These are phyloP conservation scores for Penicillium rolfsii DNA, from an alignment of 2,329 filamentous ascomycete genomes.

Conservation along the genomic window DNA sequence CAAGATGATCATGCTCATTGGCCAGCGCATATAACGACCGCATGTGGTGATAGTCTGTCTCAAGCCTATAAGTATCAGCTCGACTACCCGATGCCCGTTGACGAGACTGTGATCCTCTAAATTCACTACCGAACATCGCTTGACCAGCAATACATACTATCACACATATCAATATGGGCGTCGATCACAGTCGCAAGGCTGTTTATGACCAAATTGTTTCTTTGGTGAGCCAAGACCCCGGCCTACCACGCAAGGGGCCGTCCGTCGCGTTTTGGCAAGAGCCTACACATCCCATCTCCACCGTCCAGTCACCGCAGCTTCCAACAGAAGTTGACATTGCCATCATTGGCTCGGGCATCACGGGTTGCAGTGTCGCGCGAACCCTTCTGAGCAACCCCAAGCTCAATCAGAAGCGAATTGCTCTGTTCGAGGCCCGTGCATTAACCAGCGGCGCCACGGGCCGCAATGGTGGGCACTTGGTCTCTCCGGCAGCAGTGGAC, in stretches of 20 bases:
- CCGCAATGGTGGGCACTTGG: conserved; percentile 5
- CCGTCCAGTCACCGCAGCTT: conserved; percentile 23
- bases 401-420: conserved; percentile 2
- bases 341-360: conserved; percentile 35
- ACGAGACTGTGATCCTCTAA: neutral
- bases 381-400: conserved; percentile 23
- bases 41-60: neutral
- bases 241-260: conserved; percentile 2
- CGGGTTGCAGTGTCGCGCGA: conserved; percentile 31
- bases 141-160: neutral
- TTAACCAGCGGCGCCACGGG: conserved; percentile 5
- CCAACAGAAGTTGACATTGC: conserved; percentile 27
- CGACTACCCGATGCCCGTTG: neutral
- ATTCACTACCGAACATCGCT: neutral
- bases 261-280: conserved; percentile 27
- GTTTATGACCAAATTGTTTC: conserved; percentile 4
- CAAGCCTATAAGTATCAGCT: neutral
- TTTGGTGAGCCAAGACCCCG: conserved; percentile 8
- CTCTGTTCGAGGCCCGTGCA: conserved; percentile 7
- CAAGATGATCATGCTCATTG: neutral
- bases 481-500: conserved; percentile 5
- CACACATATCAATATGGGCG: neutral
- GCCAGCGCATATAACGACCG: neutral
- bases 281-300: conserved; percentile 23
- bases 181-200: neutral